Evolutionary conservation across 2,329 filamentous ascomycete genomes (phyloP), one percentile per base, ranked within the genome.

Genomic region (Pseudogymnoascus sp.): DNA sequence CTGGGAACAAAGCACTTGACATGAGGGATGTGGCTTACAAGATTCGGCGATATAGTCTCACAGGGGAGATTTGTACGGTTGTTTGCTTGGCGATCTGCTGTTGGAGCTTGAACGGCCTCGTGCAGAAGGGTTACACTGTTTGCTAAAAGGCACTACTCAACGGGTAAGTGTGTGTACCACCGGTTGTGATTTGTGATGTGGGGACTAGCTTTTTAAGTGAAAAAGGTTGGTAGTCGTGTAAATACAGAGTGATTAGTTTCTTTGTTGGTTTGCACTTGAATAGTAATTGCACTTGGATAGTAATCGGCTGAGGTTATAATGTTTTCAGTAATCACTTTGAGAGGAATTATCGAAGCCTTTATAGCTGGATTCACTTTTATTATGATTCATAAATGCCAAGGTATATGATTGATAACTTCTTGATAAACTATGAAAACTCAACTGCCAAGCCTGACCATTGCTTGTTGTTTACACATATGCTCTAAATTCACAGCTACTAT

Each of bases 91-190:
- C 29, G 49, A 33, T 55, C 8, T 33, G 29, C 49, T 4, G n/a
- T 5, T 33, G n/a, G 49, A 55, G 49, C 49, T 55, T 55, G 49
- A 29, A 33, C 49, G 49, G 49, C 49, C 49, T 55, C 49, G 49
- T 55, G 49, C 29, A 55, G 49, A 55, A 55, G 49, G 29, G 26
- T 55, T 33, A 55, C 49, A 55, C 49, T 55, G 49, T 55, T 55
- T 55, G 49, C n/a, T 55, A 33, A 31, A 19, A 19, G 49, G 49
- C 49, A 55, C 49, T 33, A 55, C 49, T 55, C 49, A n/a, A 55
- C n/a, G n/a, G 49, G 49, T 55, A 55, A 55, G 49, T 55, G 49
- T 55, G 49, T 55, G 49, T 55, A 55, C 49, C 49, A 33, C 49
- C 49, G 26, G 49, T 55, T 55, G 49, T 55, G 5, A 55, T 14